Conservation (phyloP, 2,329 filamentous ascomycete species). For the Penicillium brasilianum region DNA sequence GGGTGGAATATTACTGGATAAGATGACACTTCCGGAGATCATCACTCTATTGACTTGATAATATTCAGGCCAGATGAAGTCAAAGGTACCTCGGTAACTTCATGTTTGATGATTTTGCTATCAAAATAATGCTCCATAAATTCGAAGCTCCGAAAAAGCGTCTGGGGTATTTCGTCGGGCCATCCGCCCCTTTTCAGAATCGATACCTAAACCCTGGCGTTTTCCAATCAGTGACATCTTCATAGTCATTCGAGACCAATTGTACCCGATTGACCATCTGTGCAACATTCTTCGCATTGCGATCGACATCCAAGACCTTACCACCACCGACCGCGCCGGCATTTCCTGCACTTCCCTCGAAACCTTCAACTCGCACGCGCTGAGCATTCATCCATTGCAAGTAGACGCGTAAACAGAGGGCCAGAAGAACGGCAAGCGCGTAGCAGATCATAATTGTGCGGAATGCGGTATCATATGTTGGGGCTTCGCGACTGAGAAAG, state of each 20-base stretch:
- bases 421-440: slow-evolving; percentile 54
- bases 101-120: no score
- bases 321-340: slow-evolving; percentile 49
- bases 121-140: no score
- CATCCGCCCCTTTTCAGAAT: background rate
- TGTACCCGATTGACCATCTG: slow-evolving; percentile 37
- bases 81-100: no score
- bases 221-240: slow-evolving; percentile 66
- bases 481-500: slow-evolving; percentile 57
- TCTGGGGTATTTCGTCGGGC: no score
- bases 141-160: no score
- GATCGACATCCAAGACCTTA: slow-evolving; percentile 50
- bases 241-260: slow-evolving; percentile 55
- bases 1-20: no score
- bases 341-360: slow-evolving; percentile 28
- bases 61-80: no score
- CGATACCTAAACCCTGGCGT: slow-evolving; percentile 65
- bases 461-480: slow-evolving; percentile 61
- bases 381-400: slow-evolving; percentile 53
- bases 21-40: no score
- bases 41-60: no score
- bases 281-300: slow-evolving; percentile 45
- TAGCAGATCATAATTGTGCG: slow-evolving; percentile 63
- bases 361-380: slow-evolving; percentile 48
- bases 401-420: slow-evolving; percentile 54